Percentiles rank a stretch among this genome's conserved stretches.
Conservation (phyloP, 179 eudicot genomes). For the Heliamphora pulchella region DNA sequence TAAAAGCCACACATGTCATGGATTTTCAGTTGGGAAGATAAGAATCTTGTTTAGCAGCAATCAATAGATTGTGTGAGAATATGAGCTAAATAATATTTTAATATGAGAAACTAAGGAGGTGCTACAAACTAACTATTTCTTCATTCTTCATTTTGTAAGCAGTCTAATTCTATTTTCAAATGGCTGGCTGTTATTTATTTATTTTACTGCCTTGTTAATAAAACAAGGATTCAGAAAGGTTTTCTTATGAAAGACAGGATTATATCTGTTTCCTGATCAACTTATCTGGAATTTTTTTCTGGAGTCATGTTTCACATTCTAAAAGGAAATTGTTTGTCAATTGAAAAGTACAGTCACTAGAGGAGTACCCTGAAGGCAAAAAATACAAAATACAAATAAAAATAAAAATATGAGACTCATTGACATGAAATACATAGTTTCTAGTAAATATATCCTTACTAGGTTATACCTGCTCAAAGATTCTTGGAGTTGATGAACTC, state of each 20-base stretch:
- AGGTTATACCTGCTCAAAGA: conserved; percentile 38
- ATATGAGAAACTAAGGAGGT: no score
- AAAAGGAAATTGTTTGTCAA: background rate
- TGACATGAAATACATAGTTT: background rate
- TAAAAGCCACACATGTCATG: no score
- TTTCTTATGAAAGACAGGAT: background rate
- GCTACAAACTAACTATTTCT: no score
- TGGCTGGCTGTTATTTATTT: no score
- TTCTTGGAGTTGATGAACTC: conserved; percentile 61
- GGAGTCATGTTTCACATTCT: conserved; percentile 1
- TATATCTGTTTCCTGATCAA: background rate
- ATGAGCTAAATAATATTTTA: no score
- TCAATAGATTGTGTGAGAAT: no score
- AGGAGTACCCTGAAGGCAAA: background rate
- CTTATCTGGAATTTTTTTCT: background rate
- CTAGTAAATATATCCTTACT: background rate
- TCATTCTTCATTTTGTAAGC: no score
- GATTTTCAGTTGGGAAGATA: no score
- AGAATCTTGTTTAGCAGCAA: no score
- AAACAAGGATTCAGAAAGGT: no score
- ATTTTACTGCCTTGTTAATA: no score
- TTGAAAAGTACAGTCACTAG: background rate
- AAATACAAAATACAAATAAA: background rate
- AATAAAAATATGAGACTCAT: background rate
- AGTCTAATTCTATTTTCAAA: no score